These are phyloP conservation scores for Claviceps sp. DNA, from an alignment of 2,329 filamentous ascomycete species.

Conservation along the genomic window DNA sequence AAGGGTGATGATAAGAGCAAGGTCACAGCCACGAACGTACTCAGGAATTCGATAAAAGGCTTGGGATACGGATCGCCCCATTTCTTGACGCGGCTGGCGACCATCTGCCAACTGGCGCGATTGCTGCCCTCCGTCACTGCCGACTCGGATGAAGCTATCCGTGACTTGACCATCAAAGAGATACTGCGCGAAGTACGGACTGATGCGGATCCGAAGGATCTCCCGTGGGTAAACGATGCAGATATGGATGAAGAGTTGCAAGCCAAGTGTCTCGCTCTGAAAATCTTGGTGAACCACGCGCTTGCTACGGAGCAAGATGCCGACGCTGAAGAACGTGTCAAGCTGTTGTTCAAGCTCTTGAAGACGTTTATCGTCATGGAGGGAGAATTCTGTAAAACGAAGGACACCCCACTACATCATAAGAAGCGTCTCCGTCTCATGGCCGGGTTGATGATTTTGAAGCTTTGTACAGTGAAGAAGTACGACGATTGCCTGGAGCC, in stretches of 20 bases:
- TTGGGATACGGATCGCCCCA: constrained; percentile 60
- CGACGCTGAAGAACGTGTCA: constrained; percentile 44
- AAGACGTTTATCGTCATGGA: constrained; percentile 61
- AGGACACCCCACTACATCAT: constrained; percentile 64
- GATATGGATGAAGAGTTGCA: constrained; percentile 67
- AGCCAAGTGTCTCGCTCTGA: constrained; percentile 73
- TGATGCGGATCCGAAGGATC: constrained; percentile 41
- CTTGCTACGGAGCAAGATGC: constrained; percentile 43
- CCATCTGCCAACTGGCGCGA: constrained; percentile 62
- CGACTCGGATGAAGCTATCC: constrained; percentile 62
- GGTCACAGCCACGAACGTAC: constrained; percentile 71
- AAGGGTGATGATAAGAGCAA: constrained; percentile 59
- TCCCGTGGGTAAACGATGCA: constrained; percentile 54
- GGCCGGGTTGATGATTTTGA: constrained; percentile 69
- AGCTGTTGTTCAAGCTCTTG: constrained; percentile 64
- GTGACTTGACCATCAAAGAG: constrained; percentile 62
- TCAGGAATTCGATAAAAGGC: constrained; percentile 61
- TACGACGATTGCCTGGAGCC: constrained; percentile 66
- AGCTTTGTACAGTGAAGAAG: constrained; percentile 64
- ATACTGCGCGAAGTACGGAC: constrained; percentile 59
- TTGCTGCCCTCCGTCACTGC: constrained; percentile 60
- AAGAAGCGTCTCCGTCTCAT: constrained; percentile 68
- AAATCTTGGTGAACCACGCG: constrained; percentile 74
- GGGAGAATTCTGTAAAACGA: constrained; percentile 67
- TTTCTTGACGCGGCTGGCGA: constrained; percentile 62